Conservation (phyloP, 192 early-diverging fungal species). For the Linnemannia zychae region DNA sequence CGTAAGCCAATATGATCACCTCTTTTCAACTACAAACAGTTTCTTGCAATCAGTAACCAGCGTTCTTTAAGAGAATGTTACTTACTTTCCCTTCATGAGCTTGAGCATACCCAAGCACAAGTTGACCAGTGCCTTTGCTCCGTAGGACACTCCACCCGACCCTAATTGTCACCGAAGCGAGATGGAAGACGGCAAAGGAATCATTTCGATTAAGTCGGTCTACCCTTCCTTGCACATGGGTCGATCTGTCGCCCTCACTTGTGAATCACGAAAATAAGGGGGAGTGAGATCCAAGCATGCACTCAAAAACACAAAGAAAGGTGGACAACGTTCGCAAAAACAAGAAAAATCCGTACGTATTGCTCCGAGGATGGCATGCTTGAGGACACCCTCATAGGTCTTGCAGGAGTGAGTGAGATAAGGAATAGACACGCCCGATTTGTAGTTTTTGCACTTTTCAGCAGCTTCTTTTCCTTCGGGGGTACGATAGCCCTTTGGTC, state of each 20-base stretch:
- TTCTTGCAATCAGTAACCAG: not conserved
- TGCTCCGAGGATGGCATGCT: constrained; percentile 44
- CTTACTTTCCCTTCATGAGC: constrained; percentile 52
- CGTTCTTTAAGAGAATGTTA: not conserved
- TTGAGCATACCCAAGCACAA: constrained; percentile 53
- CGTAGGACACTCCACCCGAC: constrained; percentile 42
- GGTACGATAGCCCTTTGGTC: constrained; percentile 51
- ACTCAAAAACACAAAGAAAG: not conserved
- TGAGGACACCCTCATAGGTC: constrained; percentile 50
- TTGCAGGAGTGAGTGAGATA: constrained; percentile 30
- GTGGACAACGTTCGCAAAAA: too few species aligned
- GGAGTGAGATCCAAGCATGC: not conserved
- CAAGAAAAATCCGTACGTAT: constrained; percentile 37
- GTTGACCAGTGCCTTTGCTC: constrained; percentile 44
- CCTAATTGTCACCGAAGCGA: constrained; percentile 14
- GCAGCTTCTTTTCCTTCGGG: constrained; percentile 48
- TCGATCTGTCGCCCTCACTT: not conserved
- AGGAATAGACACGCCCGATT: constrained; percentile 43
- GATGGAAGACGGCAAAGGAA: not conserved
- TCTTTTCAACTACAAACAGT: not conserved
- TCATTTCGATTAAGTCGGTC: not conserved
- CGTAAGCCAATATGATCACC: too few species aligned
- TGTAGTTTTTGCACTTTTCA: constrained; percentile 46
- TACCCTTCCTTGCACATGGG: not conserved
- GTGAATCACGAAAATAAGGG: constrained; percentile 14